These are phyloP conservation scores for Nicotiana noctiflora DNA, from an alignment of 257 asterid species.

Conservation along the genomic window DNA sequence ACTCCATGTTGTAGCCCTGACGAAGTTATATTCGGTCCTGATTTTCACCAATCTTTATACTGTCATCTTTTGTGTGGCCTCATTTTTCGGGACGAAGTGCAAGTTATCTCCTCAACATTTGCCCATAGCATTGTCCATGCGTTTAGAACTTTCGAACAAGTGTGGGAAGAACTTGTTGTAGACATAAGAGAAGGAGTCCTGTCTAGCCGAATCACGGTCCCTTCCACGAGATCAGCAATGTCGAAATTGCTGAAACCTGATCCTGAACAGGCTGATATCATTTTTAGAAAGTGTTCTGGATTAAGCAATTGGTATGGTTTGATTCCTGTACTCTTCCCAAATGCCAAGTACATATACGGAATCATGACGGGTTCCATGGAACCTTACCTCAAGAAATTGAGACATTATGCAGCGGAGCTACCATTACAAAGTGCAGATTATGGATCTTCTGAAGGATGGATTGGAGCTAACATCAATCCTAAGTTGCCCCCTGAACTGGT, in stretches of 20 bases:
- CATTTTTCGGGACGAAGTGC: constrained; percentile 53
- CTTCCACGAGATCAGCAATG: constrained; percentile 58
- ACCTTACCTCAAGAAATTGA: constrained; percentile 68
- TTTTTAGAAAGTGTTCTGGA: constrained; percentile 36
- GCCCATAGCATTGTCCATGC: constrained; percentile 91
- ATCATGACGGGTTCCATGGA: constrained; percentile 99
- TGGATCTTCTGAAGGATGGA: constrained; percentile 96
- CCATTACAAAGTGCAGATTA: constrained; percentile 85
- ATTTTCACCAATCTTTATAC: constrained; percentile 75
- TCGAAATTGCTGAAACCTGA: constrained; percentile 53
- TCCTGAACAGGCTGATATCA: constrained; percentile 53
- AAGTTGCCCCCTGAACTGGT: constrained; percentile 58
- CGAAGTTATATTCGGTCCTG: constrained; percentile 90
- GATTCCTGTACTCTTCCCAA: constrained; percentile 65
- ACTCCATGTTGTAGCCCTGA: constrained; percentile 89
- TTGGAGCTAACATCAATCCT: constrained; percentile 78
- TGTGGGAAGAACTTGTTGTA: constrained; percentile 62
- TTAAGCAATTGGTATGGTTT: constrained; percentile 75
- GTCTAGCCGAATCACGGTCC: constrained; percentile 54
- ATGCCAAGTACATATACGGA: constrained; percentile 64
- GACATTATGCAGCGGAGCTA: constrained; percentile 77
- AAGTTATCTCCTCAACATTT: constrained; percentile 78
- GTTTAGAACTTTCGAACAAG: constrained; percentile 66
- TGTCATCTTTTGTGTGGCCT: constrained; percentile 90
- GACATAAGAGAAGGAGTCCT: constrained; percentile 69